A percentile compares a stretch with the other conserved stretches of the same genome.
Conservation (phyloP, 495 filamentous ascomycete species). For the Cudoniella acicularis region DNA sequence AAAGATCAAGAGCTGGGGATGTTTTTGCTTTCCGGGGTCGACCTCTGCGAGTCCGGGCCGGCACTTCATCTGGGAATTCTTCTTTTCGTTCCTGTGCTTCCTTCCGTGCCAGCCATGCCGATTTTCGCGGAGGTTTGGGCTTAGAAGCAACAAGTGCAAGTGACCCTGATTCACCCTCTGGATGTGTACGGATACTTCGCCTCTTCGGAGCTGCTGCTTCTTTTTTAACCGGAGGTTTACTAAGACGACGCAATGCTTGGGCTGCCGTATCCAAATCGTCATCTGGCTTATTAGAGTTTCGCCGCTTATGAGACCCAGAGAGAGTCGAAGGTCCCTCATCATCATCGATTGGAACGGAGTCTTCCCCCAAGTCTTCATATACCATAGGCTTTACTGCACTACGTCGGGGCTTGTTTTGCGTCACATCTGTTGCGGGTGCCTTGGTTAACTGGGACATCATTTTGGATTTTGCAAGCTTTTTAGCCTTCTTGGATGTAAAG, state of each 20-base stretch:
- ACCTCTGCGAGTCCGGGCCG: background rate
- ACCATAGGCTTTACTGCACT: slow-evolving; percentile 11
- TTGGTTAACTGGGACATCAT: no score
- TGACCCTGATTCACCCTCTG: background rate
- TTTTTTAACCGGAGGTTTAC: slow-evolving; percentile 2
- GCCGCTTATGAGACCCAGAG: no score
- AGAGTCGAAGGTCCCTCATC: slow-evolving; percentile 10
- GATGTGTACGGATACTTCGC: slow-evolving; percentile 4
- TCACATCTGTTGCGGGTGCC: background rate
- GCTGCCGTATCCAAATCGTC: slow-evolving; percentile 10
- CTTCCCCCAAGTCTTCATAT: slow-evolving; percentile 23
- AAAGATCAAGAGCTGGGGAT: slow-evolving; percentile 2
- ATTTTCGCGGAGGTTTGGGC: slow-evolving; percentile 16
- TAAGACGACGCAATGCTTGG: slow-evolving; percentile 5
- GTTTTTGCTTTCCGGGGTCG: background rate
- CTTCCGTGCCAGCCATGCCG: slow-evolving; percentile 21
- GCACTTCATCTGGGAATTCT: background rate
- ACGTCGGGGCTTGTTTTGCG: slow-evolving; percentile 11
- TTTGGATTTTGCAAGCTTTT: slow-evolving; percentile 9
- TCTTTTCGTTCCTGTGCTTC: slow-evolving; percentile 8
- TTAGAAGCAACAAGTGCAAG: background rate
- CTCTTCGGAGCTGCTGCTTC: background rate
- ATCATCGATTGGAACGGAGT: slow-evolving; percentile 15
- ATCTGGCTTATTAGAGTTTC: background rate
- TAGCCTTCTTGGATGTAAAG: slow-evolving; percentile 20